These are phyloP conservation scores for Hibiscus mutabilis DNA, from an alignment of 345 rosid genomes.

Conservation along the genomic window DNA sequence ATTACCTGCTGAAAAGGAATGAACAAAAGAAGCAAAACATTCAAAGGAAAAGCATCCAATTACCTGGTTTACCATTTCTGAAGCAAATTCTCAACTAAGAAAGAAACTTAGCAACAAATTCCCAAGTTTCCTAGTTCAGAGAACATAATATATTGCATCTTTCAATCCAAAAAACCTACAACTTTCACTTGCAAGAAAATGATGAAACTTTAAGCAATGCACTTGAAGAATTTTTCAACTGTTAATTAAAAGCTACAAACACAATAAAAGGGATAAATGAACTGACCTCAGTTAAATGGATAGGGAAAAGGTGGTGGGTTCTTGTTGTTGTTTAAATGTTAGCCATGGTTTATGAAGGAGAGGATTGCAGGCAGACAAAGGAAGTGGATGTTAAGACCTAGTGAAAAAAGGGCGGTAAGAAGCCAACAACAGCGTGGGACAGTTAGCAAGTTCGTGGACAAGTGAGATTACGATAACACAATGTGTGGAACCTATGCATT, in stretches of 20 bases:
- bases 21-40: too few relatives aligned
- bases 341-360: neutral
- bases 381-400: neutral
- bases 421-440: neutral
- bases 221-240: too few relatives aligned
- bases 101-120: neutral
- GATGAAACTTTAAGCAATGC: too few relatives aligned
- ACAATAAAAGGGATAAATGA: neutral
- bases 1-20: too few relatives aligned
- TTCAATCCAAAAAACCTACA: too few relatives aligned
- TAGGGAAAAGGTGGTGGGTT: neutral
- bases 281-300: neutral
- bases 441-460: neutral
- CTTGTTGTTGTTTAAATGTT: neutral
- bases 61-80: too few relatives aligned
- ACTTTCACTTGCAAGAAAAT: too few relatives aligned
- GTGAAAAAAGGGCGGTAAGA: neutral
- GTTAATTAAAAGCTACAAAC: too few relatives aligned
- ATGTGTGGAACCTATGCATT: slow-evolving; percentile 3
- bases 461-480: slow-evolving; percentile 7
- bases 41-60: too few relatives aligned
- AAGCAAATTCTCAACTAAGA: too few relatives aligned
- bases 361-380: neutral
- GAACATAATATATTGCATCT: neutral
- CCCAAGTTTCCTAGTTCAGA: too few relatives aligned